These are phyloP conservation scores for Pichia sp. DNA, from an alignment of 1,139 yeast genomes.

Conservation along the genomic window DNA sequence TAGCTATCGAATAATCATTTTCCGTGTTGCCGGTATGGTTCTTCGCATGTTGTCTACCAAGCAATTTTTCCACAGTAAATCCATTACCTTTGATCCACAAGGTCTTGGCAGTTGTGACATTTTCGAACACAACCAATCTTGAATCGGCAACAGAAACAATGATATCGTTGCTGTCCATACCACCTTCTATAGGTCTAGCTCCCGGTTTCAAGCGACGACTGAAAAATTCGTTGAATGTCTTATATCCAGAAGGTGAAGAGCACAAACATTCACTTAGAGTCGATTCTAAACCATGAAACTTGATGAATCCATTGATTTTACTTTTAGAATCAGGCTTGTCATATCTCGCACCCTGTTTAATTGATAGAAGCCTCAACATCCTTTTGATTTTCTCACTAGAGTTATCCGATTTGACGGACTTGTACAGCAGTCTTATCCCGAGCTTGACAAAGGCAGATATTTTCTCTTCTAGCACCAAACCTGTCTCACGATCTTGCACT, in stretches of 20 bases:
- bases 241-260: constrained; percentile 46
- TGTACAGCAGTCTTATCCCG: constrained; percentile 80
- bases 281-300: constrained; percentile 67
- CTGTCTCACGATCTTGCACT: constrained; percentile 88
- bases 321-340: constrained; percentile 62
- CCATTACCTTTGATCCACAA: constrained; percentile 89
- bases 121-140: constrained; percentile 67
- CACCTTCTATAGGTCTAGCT: constrained; percentile 67
- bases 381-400: constrained; percentile 40
- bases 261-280: constrained; percentile 57
- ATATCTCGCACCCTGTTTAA: constrained; percentile 81
- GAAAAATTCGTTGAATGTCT: constrained; percentile 84
- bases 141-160: constrained; percentile 87
- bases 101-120: constrained; percentile 60
- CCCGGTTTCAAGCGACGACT: constrained; percentile 70
- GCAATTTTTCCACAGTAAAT: constrained; percentile 62
- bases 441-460: constrained; percentile 85
- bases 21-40: constrained; percentile 24
- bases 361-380: constrained; percentile 58
- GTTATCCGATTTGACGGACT: constrained; percentile 59
- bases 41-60: constrained; percentile 38
- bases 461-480: constrained; percentile 83
- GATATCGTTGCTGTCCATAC: constrained; percentile 27
- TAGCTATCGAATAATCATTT: constrained; percentile 56
- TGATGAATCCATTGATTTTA: constrained; percentile 73